Conservation (phyloP, 345 rosid genomes). For the Murraya paniculata region DNA sequence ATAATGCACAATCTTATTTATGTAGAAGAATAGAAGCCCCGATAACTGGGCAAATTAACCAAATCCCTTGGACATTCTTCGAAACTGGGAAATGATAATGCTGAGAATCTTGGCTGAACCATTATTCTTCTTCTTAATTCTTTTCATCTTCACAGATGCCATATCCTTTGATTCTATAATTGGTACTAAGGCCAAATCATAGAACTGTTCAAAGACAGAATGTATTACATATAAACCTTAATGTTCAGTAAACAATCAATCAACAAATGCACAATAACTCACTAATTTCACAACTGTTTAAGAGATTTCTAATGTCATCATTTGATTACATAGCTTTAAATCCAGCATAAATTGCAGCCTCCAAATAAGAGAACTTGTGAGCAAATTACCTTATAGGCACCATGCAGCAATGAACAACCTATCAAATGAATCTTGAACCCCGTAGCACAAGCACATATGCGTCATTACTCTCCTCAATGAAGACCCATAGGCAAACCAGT, state of each 20-base stretch:
- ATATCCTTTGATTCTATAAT: slow-evolving; percentile 40
- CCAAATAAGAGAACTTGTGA: neutral
- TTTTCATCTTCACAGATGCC: slow-evolving; percentile 51
- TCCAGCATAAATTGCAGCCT: neutral
- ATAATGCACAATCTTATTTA: slow-evolving; percentile 19
- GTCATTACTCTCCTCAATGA: slow-evolving; percentile 48
- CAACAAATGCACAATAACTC: neutral
- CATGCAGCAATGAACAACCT: slow-evolving; percentile 72
- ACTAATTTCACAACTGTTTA: neutral
- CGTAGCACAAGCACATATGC: slow-evolving; percentile 56
- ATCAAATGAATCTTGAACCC: slow-evolving; percentile 87
- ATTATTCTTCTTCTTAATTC: slow-evolving; percentile 55
- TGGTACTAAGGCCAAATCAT: slow-evolving; percentile 71
- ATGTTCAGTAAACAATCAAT: neutral
- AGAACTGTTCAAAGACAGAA: slow-evolving; percentile 49
- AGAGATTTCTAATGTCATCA: neutral
- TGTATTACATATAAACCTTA: neutral
- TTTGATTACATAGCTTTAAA: neutral
- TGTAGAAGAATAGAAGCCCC: slow-evolving; percentile 1
- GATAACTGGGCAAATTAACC: slow-evolving; percentile 37
- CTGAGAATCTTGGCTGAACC: slow-evolving; percentile 47
- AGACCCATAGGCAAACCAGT: slow-evolving; percentile 62
- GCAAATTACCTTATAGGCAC: slow-evolving; percentile 76
- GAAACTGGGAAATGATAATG: slow-evolving; percentile 57
- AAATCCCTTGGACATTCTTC: slow-evolving; percentile 81